Evolutionary conservation across 441 rosid species (phyloP).

Genomic region (Bocquillonia castaneifolia): DNA sequence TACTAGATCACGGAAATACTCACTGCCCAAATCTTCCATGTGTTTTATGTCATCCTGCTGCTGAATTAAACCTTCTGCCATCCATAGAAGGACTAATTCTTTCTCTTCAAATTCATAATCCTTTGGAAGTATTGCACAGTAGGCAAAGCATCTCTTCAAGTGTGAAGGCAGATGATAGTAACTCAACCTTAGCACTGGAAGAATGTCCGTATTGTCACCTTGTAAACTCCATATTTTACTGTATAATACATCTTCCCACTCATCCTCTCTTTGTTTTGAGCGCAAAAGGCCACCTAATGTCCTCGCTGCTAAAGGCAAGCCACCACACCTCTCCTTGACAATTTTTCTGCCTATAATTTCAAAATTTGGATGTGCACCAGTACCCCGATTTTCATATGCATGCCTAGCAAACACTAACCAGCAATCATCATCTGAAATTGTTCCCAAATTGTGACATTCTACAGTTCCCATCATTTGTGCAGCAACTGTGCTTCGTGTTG

Average conservation of each 20-base stretch:
- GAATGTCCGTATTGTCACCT: background rate
- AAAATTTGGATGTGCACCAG: background rate
- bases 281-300: background rate
- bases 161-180: conserved; percentile 11
- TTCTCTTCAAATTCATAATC: conserved; percentile 9
- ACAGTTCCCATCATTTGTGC: conserved; percentile 5
- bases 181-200: conserved; percentile 4
- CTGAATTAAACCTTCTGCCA: conserved; percentile 27
- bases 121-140: conserved; percentile 10
- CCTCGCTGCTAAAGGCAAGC: conserved; percentile 14
- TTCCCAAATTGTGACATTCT: background rate
- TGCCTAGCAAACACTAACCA: conserved; percentile 7
- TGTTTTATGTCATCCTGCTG: background rate
- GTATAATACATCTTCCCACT: background rate
- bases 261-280: background rate
- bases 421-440: conserved; percentile 15
- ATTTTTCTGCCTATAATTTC: conserved; percentile 16
- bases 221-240: background rate
- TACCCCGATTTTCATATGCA: background rate
- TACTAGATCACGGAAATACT: conserved; percentile 24
- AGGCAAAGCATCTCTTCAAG: conserved; percentile 15
- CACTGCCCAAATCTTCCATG: conserved; percentile 22
- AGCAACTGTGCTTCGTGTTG: background rate
- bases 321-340: background rate
- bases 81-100: conserved; percentile 1